Conservation (phyloP, 257 asterid species). For the Datura wrightii region DNA sequence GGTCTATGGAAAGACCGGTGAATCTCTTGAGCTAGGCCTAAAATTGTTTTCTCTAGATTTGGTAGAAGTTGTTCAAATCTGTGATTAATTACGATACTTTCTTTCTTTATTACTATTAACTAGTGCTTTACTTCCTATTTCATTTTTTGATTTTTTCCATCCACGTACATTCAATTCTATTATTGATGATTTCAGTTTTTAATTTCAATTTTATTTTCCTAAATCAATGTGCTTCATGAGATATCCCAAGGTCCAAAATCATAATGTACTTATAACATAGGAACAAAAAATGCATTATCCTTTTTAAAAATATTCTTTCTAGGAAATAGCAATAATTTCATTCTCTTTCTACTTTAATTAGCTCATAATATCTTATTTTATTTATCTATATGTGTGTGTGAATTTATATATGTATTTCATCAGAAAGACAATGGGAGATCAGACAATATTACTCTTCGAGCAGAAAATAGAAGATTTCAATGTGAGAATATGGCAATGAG, state of each 20-base stretch:
- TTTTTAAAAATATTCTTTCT: no score
- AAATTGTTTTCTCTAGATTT: background rate
- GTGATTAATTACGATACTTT: background rate
- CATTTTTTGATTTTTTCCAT: background rate
- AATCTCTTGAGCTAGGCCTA: background rate
- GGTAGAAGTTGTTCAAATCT: background rate
- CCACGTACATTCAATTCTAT: background rate
- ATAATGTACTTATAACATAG: background rate
- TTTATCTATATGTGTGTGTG: background rate
- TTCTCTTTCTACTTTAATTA: background rate
- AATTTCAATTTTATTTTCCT: background rate
- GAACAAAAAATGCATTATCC: background rate
- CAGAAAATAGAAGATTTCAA: constrained; percentile 59
- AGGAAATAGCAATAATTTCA: background rate
- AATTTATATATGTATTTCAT: constrained; percentile 20
- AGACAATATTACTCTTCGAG: constrained; percentile 52
- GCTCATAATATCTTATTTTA: background rate
- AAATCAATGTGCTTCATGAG: background rate
- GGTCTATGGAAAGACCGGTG: background rate
- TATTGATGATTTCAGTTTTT: background rate
- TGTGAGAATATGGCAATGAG: constrained; percentile 62
- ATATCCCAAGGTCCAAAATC: background rate
- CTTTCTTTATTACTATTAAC: background rate
- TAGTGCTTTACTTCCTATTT: background rate
- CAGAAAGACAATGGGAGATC: constrained; percentile 63